Evolutionary conservation across 805 yeast genomes (phyloP), one percentile per base, ranked within the genome.

Genomic region (Sungouiozyma ichnusensis): DNA sequence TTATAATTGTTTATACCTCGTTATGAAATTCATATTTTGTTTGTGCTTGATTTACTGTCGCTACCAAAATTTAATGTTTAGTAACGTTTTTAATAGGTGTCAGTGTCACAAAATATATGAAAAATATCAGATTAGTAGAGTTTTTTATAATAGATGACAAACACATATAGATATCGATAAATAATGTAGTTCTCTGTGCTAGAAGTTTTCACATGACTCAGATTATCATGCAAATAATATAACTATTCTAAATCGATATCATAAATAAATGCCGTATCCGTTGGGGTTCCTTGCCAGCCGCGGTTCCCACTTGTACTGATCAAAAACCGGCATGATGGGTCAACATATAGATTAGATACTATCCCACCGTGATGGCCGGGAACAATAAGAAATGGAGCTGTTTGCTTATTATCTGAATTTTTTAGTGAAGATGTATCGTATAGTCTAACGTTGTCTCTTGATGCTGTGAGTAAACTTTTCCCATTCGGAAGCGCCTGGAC

Each of bases 311-410:
- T 82, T 1, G 97, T 80, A 54, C 95, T 81, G 4, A 90, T 73
- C 81, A 92, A 71, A 59, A 84, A 92, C 47, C 92, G 66, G 33
- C 94, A 85, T 2, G 92, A 81, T 24, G 90, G 90, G 60, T 90
- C 97, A 17, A 88, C 80, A 42, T 76, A 69, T 48, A 92, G 65
- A 40, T 78, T 77, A 38, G 94, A 82, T 29, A 92, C 66, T 2
- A 77, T 76, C 20, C 97, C 95, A 38, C 98, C 97, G 55, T 85
- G 95, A 60, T 92, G 97, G 1, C 98, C 97, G 0, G 98, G 96
- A 9, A 92, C 73, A 51, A 94, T 88, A 59, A 81, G 71, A 57
- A 90, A 92, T 15, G 97, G 97, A 7, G 81, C 70, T 20, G 57
- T 50, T 16, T 38, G 19, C 14, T 36, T 40, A 8, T 27, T 31